Evolutionary conservation across 2,329 filamentous ascomycete genomes (phyloP).

Genomic region (Albophoma yamanashiensis): DNA sequence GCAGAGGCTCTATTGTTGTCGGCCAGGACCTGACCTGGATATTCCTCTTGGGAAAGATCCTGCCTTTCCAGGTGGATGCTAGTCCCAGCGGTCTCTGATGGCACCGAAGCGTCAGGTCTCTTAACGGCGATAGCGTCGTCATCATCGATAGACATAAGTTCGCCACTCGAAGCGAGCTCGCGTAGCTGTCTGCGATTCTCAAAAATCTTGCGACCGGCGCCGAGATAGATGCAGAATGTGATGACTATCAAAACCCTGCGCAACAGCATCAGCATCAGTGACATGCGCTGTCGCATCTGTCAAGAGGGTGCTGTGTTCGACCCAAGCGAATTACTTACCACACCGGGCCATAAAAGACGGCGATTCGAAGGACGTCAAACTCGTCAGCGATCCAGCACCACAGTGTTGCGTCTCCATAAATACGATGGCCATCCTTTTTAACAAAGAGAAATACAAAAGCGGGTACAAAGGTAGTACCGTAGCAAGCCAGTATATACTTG

Average conservation of each 20-base stretch:
- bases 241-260: constrained; percentile 7
- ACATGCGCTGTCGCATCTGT: background rate
- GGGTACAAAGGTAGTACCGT: constrained; percentile 57
- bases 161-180: constrained; percentile 10
- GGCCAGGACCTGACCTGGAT: background rate
- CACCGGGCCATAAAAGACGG: constrained; percentile 57
- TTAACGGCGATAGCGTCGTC: background rate
- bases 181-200: constrained; percentile 46
- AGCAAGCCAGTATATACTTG: constrained; percentile 54
- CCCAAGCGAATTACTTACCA: constrained; percentile 22
- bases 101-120: background rate
- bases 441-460: constrained; percentile 55
- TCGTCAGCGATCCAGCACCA: constrained; percentile 64
- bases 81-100: background rate
- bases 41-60: background rate
- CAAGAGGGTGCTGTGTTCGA: background rate
- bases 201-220: constrained; percentile 52
- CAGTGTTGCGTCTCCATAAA: constrained; percentile 60
- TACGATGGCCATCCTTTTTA: constrained; percentile 32
- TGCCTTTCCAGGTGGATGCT: background rate
- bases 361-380: constrained; percentile 58
- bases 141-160: background rate
- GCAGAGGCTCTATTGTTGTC: background rate
- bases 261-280: no score
- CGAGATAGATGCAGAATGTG: constrained; percentile 19